Evolutionary conservation across 129 eudicot species (phyloP), one percentile per base, ranked within the genome.

Genomic region (Kitagawia praeruptora): DNA sequence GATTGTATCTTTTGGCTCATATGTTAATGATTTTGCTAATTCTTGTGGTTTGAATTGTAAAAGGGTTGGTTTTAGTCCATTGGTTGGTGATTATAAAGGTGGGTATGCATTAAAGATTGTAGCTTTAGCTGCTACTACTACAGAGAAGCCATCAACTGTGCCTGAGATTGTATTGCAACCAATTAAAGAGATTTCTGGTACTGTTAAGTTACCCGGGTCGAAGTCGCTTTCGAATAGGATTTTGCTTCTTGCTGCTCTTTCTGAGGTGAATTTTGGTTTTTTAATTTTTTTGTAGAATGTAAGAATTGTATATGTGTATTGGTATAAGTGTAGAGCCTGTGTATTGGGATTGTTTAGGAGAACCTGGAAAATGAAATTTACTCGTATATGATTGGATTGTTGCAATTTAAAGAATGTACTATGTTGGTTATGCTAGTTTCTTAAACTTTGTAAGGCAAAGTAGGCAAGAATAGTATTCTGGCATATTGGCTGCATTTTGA

Each of bases 81-180:
- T 78, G 46, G 58, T 46, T 75, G 31, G 34, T 82, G 78, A 47
- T 74, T 61, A 23, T 61, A 76, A 77, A 42, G 71, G 61, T 67
- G 74, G 66, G 80, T 41, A 14, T 63, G 69, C 74, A 42, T 44
- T 82, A 19, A 67, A 78, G 74, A 84, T 92, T 80, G 66, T 78
- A 49, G 97, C 97, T 67, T 85, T 92, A 21, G 86, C 84, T 80
- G 92, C 91, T 45, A 73, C 90, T 31, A 77, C 96, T 41, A 79
- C 96, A 44, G 91, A 92, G 82, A 92, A 94, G 93, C 84, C 93
- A 15, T 90, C 97, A 12, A 80, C 83, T 49, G 81, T 82, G 53
- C 96, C 98, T 28, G 98, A 93, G 87, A 95, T 95, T 77, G 97
- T 90, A 82, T 85, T 95, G 90, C 90, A 90, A 53, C 97, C 98